These are phyloP conservation scores for Nannizzia gypsea DNA, from an alignment of 2,329 filamentous ascomycete species.

Conservation along the genomic window DNA sequence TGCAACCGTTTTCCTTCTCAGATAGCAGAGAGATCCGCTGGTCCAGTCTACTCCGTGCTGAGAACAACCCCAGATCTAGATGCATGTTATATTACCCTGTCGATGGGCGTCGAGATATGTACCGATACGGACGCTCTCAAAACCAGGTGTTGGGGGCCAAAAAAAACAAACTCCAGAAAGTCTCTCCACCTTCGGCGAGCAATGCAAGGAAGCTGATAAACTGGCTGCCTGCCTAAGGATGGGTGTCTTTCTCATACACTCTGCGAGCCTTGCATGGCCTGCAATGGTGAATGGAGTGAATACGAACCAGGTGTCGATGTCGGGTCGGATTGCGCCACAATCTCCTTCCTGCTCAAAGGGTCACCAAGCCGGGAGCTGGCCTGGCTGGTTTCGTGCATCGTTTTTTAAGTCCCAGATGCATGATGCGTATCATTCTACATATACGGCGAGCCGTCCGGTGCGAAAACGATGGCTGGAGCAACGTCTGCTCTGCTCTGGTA, in stretches of 20 bases:
- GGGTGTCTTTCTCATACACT: background rate
- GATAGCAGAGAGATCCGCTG: background rate
- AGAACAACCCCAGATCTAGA: background rate
- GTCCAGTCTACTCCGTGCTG: background rate
- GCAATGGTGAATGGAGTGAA: background rate
- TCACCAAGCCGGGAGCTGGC: background rate
- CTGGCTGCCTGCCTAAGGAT: background rate
- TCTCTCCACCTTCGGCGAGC: background rate
- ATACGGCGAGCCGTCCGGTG: background rate
- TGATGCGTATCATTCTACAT: conserved; percentile 1
- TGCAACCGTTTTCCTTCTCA: background rate
- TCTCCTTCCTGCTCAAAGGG: background rate
- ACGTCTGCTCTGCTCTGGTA: background rate
- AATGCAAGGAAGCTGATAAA: background rate
- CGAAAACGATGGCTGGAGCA: background rate
- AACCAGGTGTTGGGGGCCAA: background rate
- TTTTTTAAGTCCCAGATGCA: background rate
- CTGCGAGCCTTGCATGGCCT: background rate
- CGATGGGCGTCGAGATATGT: background rate
- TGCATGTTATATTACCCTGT: background rate
- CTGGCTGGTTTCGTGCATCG: conserved; percentile 2
- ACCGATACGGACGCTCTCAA: background rate
- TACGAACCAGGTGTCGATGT: background rate
- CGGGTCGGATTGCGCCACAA: background rate
- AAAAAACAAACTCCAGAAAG: background rate